Evolutionary conservation across 2,329 filamentous ascomycete species (phyloP).

Genomic region (Sclerotiophoma versabilis): DNA sequence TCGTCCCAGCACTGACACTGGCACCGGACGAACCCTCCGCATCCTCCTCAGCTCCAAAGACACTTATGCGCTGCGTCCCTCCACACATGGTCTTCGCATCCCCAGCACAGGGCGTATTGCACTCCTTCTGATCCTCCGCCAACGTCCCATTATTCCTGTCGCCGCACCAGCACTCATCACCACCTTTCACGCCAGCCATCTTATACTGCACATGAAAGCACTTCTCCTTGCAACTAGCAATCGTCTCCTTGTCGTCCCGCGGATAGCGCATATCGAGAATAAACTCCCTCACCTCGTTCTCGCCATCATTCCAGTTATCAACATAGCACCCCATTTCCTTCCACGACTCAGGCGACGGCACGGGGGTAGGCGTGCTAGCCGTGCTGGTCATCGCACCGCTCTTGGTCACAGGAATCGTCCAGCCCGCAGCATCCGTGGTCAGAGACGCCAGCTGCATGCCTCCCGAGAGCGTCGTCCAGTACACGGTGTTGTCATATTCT

Average conservation of each 20-base stretch:
- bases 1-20: not conserved
- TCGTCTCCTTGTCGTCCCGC: not conserved
- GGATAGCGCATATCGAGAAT: not conserved
- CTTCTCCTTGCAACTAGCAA: conserved; percentile 4
- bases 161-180: conserved; percentile 5
- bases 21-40: not conserved
- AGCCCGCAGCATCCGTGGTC: conserved; percentile 7
- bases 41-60: not conserved
- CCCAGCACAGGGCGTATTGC: not conserved
- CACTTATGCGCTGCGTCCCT: not conserved
- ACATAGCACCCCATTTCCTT: conserved; percentile 7
- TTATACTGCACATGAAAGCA: conserved; percentile 1
- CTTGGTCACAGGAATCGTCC: not conserved
- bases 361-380: not conserved
- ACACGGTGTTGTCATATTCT: not conserved
- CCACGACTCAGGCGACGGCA: not conserved
- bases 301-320: conserved; percentile 3
- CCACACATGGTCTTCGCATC: conserved; percentile 4
- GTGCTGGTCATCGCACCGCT: not conserved
- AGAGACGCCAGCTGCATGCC: too few species aligned
- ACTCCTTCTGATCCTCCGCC: conserved; percentile 1
- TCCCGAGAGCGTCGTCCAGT: conserved; percentile 4
- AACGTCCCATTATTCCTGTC: conserved; percentile 1
- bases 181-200: conserved; percentile 2
- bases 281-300: too few species aligned